Base-by-base conservation (phyloP, 768 basidiomycete species). In the Phanerodontia chrysosporium region DNA sequence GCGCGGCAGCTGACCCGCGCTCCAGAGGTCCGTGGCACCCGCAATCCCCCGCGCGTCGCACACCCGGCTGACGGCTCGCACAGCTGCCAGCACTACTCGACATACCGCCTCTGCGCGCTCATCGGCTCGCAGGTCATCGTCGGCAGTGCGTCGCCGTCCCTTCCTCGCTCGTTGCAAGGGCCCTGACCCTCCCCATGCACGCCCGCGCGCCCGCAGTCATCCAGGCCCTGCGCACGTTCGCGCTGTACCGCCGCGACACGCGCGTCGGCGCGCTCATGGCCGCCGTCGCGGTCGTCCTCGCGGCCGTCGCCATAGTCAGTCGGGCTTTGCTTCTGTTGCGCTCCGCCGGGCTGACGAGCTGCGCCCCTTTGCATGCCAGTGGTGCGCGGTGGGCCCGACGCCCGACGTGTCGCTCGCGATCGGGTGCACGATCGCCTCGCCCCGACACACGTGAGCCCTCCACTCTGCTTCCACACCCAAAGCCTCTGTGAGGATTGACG, bases 191-290 rank as follows among this genome's bases (percentile, higher is more conserved):
- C n/a, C n/a, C n/a, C n/a, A n/a, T n/a, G n/a, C n/a, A n/a, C n/a
- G n/a, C n/a, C n/a, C n/a, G n/a, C n/a, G n/a, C n/a, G n/a, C n/a
- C 32, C 28, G 9, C 73, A 58, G 74, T 79, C 30, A 62, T 65
- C 5, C 71, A 83, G 29, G 74, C 74, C 13, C 65, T 80, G 42
- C 77, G 83, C 39, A 79, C 78, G 51, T 79, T 76, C 58, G 83
- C 83, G 4, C 67, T 85, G n/a, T 84, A 82, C 57, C 68, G 72
- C 14, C 66, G 76, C 35, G 76, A 75, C 16, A 60, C 70, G 44
- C 71, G 72, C 18, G 65, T 82, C 36, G 60, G 78, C 22, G 57
- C 63, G 3, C 70, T 67, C 39, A 66, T 83, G 66, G n/a, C 78
- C 2, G 64, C 65, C 7, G 69, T 71, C 32, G 76, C 69, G 2